Evolutionary conservation across 2,329 filamentous ascomycete species (phyloP), one percentile per base, ranked within the genome.

Genomic region (Hansfordia pulvinata): DNA sequence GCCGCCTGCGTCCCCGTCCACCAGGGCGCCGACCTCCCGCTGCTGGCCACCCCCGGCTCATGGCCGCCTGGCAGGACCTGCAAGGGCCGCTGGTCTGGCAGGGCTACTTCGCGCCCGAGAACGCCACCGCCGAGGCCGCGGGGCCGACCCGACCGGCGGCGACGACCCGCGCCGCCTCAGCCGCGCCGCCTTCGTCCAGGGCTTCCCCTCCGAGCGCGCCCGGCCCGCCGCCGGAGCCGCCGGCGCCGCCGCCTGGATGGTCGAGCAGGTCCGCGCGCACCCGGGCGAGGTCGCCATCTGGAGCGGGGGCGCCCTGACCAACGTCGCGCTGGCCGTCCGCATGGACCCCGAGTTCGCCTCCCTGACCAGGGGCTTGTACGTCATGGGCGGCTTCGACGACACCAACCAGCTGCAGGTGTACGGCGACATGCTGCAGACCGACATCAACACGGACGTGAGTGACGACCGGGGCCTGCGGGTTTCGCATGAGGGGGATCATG

Each of bases 341-440:
- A 43, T 61, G 36, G 58, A 65, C 38, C 43, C 56, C 3, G 41
- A 46, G 8, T 65, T 65, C 36, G 59, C 61, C 2, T 47, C 46
- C 14, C 40, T 58, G 25, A 50, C 58, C 5, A 61, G 58, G 35
- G 56, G 57, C 17, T 43, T 65, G 4, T 47, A 62, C 15, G 50
- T 64, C 27, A 66, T 65, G 60, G 60, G 62, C 28, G 58, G 60
- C 3, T 64, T 60, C 35, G 37, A 64, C 13, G 61, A 65, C 37
- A 43, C 50, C 5, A 56, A 50, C 14, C 40, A 58, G 23, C 35
- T 50, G 20, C 32, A 46, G 36, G 43, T 40, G 4, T 38, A 36
- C 10, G 38, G 36, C 1, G 29, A 37, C 7, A 17, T 26, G 10
- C 17, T 34, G 15, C 37, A 36, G 26, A 39, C 42, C 9, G 43